Evolutionary conservation across 305 asterid species (phyloP).

Genomic region (Solanum chacoense): DNA sequence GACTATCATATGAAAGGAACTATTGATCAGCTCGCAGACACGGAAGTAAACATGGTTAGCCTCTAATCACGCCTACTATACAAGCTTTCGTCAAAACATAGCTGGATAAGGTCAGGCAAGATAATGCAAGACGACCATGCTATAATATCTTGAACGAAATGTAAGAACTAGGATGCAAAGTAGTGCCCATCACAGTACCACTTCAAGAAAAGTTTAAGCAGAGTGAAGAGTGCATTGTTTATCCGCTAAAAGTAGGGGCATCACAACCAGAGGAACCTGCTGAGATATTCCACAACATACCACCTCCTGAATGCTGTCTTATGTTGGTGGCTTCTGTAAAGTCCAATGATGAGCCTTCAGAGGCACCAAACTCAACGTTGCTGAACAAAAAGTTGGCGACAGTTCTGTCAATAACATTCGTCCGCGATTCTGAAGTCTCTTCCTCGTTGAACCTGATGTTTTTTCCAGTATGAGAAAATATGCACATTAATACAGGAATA

Average conservation of each 20-base stretch:
- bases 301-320: background rate
- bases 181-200: background rate
- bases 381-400: constrained; percentile 36
- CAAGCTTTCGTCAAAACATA: background rate
- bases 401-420: constrained; percentile 32
- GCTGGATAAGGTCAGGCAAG: background rate
- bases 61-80: background rate
- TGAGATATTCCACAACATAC: background rate
- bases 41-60: background rate
- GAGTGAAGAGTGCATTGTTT: background rate
- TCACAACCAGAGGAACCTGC: background rate
- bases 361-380: constrained; percentile 4
- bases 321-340: background rate
- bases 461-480: background rate
- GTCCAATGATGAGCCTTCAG: background rate
- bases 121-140: background rate
- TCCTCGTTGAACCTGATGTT: constrained; percentile 18
- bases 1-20: background rate
- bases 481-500: background rate
- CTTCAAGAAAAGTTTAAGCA: background rate
- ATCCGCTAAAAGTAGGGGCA: background rate
- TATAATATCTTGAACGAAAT: background rate
- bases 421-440: background rate
- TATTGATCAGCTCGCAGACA: background rate
- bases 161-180: background rate